A percentile compares a stretch with the other conserved stretches of the same genome.
phyloP scores from a whole-genome alignment of 1,284 basidiomycete genomes.

The Meripilus lineatus region DNA sequence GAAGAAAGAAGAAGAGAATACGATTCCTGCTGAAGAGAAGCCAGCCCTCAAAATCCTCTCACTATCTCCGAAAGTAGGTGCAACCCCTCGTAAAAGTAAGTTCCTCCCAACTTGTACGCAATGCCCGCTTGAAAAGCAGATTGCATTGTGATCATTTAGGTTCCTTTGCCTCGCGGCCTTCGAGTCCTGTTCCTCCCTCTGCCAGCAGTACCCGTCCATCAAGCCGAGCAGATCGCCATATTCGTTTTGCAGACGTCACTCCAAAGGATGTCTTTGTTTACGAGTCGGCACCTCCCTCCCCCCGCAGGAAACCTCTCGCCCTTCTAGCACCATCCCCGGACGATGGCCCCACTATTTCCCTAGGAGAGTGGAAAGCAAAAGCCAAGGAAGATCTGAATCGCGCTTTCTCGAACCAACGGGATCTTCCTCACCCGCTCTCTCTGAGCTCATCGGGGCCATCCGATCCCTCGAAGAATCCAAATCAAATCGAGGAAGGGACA shows the following conservation, averaged over 20 bases:
- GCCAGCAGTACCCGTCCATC: conserved; percentile 35
- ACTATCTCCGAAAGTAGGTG: neutral
- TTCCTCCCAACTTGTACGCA: neutral
- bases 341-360: conserved; percentile 43
- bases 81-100: conserved; percentile 4
- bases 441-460: conserved; percentile 3
- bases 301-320: conserved; percentile 42
- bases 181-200: conserved; percentile 25
- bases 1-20: conserved; percentile 10
- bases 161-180: conserved; percentile 18
- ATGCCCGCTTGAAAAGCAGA: too few relatives aligned
- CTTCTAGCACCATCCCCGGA: conserved; percentile 44
- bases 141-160: conserved; percentile 16
- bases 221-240: conserved; percentile 35
- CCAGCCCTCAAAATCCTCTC: conserved; percentile 11
- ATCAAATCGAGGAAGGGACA: conserved; percentile 60
- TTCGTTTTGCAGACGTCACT: conserved; percentile 52
- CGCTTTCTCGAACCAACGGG: conserved; percentile 1
- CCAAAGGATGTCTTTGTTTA: conserved; percentile 65
- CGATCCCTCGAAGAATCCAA: neutral
- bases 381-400: conserved; percentile 2
- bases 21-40: neutral
- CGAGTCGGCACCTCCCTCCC: conserved; percentile 73
- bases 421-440: conserved; percentile 4
- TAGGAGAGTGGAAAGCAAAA: conserved; percentile 43